Conservation (phyloP, 2,329 filamentous ascomycete species). For the Microcyclospora pomicola region DNA sequence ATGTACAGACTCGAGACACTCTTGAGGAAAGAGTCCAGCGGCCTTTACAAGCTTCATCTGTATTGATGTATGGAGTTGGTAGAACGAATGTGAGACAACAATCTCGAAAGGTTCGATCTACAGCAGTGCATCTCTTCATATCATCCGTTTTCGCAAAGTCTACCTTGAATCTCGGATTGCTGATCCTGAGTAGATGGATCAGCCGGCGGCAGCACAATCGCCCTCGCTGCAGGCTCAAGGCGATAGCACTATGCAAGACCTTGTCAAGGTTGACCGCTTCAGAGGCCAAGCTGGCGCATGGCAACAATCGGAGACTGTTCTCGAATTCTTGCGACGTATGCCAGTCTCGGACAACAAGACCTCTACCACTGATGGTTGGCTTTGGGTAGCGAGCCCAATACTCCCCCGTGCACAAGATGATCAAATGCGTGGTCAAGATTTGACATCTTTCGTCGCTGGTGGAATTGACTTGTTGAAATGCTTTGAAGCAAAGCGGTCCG, state of each 20-base stretch:
- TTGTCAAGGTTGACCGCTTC: conserved; percentile 43
- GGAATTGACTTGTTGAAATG: conserved; percentile 42
- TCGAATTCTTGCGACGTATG: conserved; percentile 53
- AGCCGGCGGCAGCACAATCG: background rate
- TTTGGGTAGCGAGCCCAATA: conserved; percentile 57
- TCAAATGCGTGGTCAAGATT: conserved; percentile 32
- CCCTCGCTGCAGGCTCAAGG: too few species aligned
- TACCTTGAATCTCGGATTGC: too few species aligned
- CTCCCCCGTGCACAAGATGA: conserved; percentile 16
- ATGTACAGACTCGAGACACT: background rate
- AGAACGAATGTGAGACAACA: too few species aligned
- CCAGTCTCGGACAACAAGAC: conserved; percentile 49
- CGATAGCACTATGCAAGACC: background rate
- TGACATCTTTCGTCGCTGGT: conserved; percentile 37
- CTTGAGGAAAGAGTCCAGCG: background rate
- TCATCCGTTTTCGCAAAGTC: too few species aligned
- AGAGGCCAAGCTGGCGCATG: conserved; percentile 41
- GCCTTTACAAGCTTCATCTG: too few species aligned
- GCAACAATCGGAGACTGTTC: conserved; percentile 49
- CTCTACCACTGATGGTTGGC: conserved; percentile 45
- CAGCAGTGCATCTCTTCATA: too few species aligned
- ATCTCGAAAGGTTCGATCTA: too few species aligned
- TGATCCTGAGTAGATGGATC: background rate
- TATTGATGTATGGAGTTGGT: too few species aligned
- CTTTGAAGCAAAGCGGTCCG: conserved; percentile 32